Conservation (phyloP, 305 asterid genomes). For the Withania somnifera region DNA sequence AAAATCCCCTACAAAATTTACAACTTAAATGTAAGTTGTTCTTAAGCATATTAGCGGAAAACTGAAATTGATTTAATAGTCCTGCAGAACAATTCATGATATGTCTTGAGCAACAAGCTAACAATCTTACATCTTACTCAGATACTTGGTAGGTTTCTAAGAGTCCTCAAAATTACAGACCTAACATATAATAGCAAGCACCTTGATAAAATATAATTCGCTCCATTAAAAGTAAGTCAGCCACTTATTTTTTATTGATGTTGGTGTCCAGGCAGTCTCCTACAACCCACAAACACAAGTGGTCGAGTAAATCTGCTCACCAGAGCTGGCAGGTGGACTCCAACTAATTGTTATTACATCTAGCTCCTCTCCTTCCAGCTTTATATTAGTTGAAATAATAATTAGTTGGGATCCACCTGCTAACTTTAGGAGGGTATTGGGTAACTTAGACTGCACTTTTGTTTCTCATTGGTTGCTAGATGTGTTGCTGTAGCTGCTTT, state of each 20-base stretch:
- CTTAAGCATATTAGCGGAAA: neutral
- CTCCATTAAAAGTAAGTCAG: neutral
- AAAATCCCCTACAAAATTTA: neutral
- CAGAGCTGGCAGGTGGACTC: neutral
- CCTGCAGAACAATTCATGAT: neutral
- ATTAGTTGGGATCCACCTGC: too few species aligned
- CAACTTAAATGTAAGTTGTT: neutral
- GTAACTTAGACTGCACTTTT: too few species aligned
- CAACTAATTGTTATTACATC: neutral
- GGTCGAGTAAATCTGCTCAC: neutral
- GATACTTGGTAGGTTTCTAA: neutral
- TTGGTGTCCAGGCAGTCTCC: neutral
- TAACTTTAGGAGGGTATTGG: too few species aligned
- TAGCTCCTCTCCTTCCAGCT: too few species aligned
- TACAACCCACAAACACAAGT: conserved; percentile 1
- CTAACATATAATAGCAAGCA: neutral
- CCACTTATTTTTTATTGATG: neutral
- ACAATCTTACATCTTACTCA: neutral
- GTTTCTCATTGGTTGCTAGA: too few species aligned
- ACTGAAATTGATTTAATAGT: neutral
- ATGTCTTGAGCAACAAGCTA: neutral
- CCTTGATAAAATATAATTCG: neutral
- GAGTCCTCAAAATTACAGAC: neutral
- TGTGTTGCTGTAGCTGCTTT: neutral
- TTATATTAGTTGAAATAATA: too few species aligned